phyloP scores from a whole-genome alignment of 805 yeast species.

The Diddensiella caesifluorescens region DNA sequence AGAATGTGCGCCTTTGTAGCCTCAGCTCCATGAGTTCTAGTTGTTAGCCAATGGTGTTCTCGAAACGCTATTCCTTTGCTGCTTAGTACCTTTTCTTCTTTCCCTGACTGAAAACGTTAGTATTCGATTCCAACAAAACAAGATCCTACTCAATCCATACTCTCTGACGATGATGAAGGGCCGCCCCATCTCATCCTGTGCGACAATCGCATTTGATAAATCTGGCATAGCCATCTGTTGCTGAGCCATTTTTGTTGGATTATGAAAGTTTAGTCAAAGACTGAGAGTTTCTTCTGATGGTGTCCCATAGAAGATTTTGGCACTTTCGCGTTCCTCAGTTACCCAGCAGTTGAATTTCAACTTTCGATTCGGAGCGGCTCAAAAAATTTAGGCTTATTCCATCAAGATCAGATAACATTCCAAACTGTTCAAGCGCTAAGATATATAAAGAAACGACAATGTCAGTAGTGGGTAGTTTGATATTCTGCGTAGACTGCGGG shows the following conservation, averaged over 20 bases:
- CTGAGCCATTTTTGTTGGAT: conserved; percentile 15
- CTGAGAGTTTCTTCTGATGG: neutral
- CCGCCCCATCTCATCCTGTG: conserved; percentile 99
- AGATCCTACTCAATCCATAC: conserved; percentile 35
- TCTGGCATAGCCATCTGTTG: conserved; percentile 60
- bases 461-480: conserved; percentile 94
- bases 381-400: neutral
- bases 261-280: neutral
- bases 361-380: neutral
- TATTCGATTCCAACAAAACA: neutral
- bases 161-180: conserved; percentile 97
- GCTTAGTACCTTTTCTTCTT: conserved; percentile 13
- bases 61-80: neutral
- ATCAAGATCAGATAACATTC: no score
- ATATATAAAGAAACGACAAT: conserved; percentile 38
- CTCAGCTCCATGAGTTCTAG: conserved; percentile 66
- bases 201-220: conserved; percentile 95
- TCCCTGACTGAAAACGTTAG: conserved; percentile 9
- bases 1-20: conserved; percentile 78
- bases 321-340: neutral
- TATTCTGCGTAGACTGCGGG: conserved; percentile 92
- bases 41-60: neutral
- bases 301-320: conserved; percentile 3
- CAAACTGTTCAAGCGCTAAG: no score
- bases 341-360: neutral